Conservation (phyloP, 306 rosid species). For the Vicia faba region DNA sequence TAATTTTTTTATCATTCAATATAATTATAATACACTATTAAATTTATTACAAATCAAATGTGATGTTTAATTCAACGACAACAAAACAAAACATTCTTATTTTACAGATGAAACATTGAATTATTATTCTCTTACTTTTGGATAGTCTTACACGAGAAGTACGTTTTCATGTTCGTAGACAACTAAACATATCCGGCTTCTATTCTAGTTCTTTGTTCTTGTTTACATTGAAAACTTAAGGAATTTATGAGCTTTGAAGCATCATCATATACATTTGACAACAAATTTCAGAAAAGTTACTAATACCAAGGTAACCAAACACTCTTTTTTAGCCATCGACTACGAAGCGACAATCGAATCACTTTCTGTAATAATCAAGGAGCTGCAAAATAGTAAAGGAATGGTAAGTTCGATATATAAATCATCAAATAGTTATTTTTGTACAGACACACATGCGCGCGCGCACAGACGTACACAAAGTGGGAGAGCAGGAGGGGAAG, state of each 20-base stretch:
- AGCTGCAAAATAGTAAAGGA: conserved; percentile 39
- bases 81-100: too few relatives aligned
- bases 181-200: conserved; percentile 1
- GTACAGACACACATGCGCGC: too few relatives aligned
- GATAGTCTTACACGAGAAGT: background rate
- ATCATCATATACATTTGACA: background rate
- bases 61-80: too few relatives aligned
- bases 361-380: conserved; percentile 31
- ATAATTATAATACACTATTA: too few relatives aligned
- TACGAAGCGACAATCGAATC: conserved; percentile 3
- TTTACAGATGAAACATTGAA: too few relatives aligned
- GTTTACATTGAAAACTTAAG: conserved; percentile 22
- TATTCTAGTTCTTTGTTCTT: background rate
- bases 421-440: conserved; percentile 8
- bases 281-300: conserved; percentile 1
- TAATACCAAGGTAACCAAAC: conserved; percentile 15
- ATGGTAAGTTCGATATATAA: conserved; percentile 1
- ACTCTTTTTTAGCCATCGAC: background rate
- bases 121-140: too few relatives aligned
- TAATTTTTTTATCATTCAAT: too few relatives aligned
- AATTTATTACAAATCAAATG: too few relatives aligned
- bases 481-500: background rate
- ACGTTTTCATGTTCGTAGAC: background rate
- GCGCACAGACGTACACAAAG: background rate
- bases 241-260: conserved; percentile 7